Base-by-base conservation (phyloP, 495 filamentous ascomycete species). In the Penicillium turbatum region DNA sequence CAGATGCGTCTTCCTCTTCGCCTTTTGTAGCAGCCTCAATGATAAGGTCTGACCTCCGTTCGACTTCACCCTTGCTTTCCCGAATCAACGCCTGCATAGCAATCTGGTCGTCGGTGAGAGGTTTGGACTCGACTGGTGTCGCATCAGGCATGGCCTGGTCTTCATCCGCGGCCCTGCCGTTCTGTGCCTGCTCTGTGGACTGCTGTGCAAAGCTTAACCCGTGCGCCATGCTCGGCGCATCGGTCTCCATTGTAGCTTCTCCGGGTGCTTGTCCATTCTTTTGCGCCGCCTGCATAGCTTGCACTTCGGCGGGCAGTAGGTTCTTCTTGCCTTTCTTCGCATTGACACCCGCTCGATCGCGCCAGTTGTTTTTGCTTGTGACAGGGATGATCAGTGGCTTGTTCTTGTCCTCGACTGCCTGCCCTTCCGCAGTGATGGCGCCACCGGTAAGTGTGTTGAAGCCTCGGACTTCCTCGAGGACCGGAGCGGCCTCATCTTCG, bases 51-150 rank as follows among this genome's bases (percentile, higher is more conserved):
- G 85, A 78, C 19, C 76, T 77, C 35, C 69, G 62, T 26, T 73
- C 70, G 4, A 77, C 64, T 11, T 75, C 69, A 0, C 79, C 76
- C 30, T 79, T 71, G 44, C 81, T 86, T 34, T 77, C 74, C 1
- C 68, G 53, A 6, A 92, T 73, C 15, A 98, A 80, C 31, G 92
- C 89, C 36, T 86, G 82, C 37, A 98, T 69, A 3, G 93, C 93
- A 46, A 86, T 77, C 53, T 92, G 82, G 49, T 97, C 92, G 35
- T 84, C 81, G 19, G 82, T 85, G 17, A 72, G 66, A 29, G 72
- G 72, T 48, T 63, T 74, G 11, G 34, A 56, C 29, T 59, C 29
- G 9, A 59, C 43, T 5, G 56, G 19, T 40, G 67, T 61, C 27
- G 53, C 63, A 35, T 74, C 69, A 26, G 55, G 21, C 64, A 72